Base-by-base conservation (phyloP, 768 basidiomycete genomes). In the Mycena belliarum region DNA sequence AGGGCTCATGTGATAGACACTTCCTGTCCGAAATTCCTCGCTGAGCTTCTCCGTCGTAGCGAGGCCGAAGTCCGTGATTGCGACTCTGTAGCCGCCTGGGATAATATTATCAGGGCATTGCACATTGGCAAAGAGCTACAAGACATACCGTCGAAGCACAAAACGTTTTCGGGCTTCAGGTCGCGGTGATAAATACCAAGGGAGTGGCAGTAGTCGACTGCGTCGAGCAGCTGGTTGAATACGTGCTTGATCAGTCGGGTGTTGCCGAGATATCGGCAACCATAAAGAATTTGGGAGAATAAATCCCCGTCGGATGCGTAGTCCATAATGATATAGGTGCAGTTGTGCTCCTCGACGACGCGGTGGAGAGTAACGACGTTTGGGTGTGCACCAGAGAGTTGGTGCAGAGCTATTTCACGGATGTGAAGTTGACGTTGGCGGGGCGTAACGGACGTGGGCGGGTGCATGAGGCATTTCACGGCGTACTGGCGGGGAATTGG, bases 1-100 rank as follows among this genome's bases (percentile, higher is more conserved):
- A 73, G 95, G 95, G 68, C 93, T 95, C 90, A 98, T 95, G 74
- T 97, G 96, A 73, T 94, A 97, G n/a, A 95, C 85, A 66, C 92
- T 95, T n/a, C 95, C 95, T 33, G 95, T 97, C 49, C 92, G 85
- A 73, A 95, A 93, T 72, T 98, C 95, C 52, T 82, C 82, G 66
- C 92, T 94, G 53, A 83, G 77, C 68, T 82, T 84, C 62, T 96
- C 93, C 21, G 89, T 89, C 6, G 95, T 97, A 3, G 95, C 89
- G 8, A 98, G 82, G 23, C 96, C 96, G 72, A 98, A 98, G 75
- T 98, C 96, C 35, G 95, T 95, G 61, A 98, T 83, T 49, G 91
- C 87, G 50, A 97, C 83, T 49, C 84, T 80, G 63, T 81, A 77
- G 46, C 94, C 95, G 61, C 81, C 62, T 63, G 52, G 33, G 10